These are phyloP conservation scores for Blastocystis sp. DNA, from an alignment of 352 stramenopile species.

Conservation along the genomic window DNA sequence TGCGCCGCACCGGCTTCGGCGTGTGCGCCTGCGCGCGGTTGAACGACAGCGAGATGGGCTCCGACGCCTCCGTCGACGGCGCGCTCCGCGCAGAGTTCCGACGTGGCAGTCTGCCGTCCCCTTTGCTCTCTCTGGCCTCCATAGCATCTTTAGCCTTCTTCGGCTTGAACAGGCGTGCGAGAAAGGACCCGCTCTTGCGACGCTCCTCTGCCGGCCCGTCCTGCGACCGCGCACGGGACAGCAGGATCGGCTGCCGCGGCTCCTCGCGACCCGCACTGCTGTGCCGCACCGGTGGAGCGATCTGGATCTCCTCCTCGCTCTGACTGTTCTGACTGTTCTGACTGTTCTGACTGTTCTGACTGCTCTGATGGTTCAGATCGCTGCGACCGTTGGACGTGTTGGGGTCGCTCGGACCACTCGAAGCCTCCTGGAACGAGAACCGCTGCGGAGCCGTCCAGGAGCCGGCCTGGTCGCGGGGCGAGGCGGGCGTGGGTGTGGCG, in stretches of 20 bases:
- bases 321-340: too few species aligned
- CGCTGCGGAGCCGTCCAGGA: not conserved
- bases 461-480: not conserved
- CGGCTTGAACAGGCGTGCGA: slow-evolving; percentile 48
- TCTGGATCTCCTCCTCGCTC: not conserved
- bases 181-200: slow-evolving; percentile 3
- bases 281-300: not conserved
- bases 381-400: too few species aligned
- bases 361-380: too few species aligned
- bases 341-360: too few species aligned
- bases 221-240: slow-evolving; percentile 11
- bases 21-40: not conserved
- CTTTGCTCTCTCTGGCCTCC: too few species aligned
- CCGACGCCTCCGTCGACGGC: not conserved
- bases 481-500: not conserved
- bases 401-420: not conserved
- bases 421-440: not conserved
- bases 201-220: not conserved
- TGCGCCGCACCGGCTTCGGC: not conserved
- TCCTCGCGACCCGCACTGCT: not conserved
- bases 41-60: not conserved
- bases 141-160: not conserved
- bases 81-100: not conserved
- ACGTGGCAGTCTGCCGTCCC: not conserved
- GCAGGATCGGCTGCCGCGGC: not conserved